Conservation (phyloP, 2,329 filamentous ascomycete genomes). For the Pseudogymnoascus destructans region DNA sequence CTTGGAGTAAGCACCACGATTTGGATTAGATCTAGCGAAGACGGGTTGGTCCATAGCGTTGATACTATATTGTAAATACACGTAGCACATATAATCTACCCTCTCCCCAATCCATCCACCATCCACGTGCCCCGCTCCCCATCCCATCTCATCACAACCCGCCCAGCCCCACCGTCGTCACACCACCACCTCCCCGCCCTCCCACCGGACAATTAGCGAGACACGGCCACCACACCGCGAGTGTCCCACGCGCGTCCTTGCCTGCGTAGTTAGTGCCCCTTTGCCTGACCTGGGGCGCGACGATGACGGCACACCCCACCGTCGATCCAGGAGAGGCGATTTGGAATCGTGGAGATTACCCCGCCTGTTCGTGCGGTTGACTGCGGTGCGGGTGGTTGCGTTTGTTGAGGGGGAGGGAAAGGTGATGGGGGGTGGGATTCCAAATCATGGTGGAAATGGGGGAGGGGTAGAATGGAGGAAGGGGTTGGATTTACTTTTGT, state of each 20-base stretch:
- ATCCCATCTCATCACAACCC: background rate
- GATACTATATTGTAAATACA: background rate
- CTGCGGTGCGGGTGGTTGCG: background rate
- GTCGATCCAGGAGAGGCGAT: background rate
- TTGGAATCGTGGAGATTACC: slow-evolving; percentile 1
- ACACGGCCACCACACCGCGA: background rate
- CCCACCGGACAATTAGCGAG: slow-evolving; percentile 1
- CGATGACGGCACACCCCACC: background rate
- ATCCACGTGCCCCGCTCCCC: background rate
- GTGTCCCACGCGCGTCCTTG: background rate
- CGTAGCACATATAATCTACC: slow-evolving; percentile 3
- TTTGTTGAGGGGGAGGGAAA: background rate
- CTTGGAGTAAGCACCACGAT: background rate
- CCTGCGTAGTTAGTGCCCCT: background rate
- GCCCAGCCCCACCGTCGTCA: background rate
- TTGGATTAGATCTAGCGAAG: background rate
- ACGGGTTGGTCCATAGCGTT: background rate
- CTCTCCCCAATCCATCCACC: background rate
- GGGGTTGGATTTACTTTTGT: background rate
- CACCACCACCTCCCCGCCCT: background rate
- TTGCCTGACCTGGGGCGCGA: background rate
- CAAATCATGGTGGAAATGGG: background rate
- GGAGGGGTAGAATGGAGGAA: background rate
- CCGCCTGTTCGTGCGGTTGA: background rate
- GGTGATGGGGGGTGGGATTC: background rate